Conservation (phyloP, 306 rosid species). For the Fragaria ananassa region DNA sequence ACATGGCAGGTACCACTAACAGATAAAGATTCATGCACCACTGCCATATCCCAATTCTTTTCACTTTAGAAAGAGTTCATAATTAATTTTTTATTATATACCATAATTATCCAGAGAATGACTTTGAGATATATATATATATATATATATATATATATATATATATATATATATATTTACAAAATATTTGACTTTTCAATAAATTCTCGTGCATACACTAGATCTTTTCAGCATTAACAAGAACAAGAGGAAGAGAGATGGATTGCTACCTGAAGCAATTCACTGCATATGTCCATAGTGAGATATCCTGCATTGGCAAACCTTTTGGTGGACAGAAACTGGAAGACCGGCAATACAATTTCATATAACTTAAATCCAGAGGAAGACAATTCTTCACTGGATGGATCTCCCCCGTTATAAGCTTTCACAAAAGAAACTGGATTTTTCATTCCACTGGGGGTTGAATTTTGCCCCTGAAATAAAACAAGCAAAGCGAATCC, state of each 20-base stretch:
- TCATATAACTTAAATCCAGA: constrained; percentile 63
- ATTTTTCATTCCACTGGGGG: constrained; percentile 48
- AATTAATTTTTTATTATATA: not conserved
- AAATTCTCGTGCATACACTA: not conserved
- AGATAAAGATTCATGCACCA: not conserved
- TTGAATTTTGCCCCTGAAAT: constrained; percentile 62
- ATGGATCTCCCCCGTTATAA: constrained; percentile 40
- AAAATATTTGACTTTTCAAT: not conserved
- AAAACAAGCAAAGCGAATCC: constrained; percentile 78
- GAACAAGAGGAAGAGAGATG: constrained; percentile 23
- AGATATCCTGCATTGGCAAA: constrained; percentile 66
- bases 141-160: not conserved
- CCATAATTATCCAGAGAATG: not conserved
- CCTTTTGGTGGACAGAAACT: constrained; percentile 62
- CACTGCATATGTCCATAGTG: constrained; percentile 66
- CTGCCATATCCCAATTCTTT: not conserved
- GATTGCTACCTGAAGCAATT: constrained; percentile 73
- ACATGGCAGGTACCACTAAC: not conserved
- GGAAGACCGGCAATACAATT: constrained; percentile 76
- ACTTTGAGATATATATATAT: not conserved
- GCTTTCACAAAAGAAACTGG: constrained; percentile 39
- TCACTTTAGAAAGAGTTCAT: not conserved
- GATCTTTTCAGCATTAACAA: constrained; percentile 3
- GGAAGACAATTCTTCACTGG: constrained; percentile 41
- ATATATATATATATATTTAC: not conserved